Conservation (phyloP, 2,329 filamentous ascomycete species). For the Aspergillus flavus region DNA sequence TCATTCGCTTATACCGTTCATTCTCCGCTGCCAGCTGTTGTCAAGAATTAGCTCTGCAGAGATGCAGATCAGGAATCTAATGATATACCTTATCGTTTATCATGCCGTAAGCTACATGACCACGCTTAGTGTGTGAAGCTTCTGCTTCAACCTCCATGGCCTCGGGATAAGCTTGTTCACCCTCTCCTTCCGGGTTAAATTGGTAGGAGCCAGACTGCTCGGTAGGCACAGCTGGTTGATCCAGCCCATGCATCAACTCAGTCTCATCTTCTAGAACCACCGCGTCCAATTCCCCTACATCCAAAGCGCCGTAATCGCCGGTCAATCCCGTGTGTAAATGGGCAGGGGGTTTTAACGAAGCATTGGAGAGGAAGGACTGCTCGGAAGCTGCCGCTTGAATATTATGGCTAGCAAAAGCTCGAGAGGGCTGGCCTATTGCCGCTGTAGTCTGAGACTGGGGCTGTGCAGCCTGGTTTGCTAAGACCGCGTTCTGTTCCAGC, state of each 20-base stretch:
- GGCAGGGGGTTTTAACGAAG: constrained; percentile 30
- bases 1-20: constrained; percentile 42
- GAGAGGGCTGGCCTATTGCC: constrained; percentile 3
- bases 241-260: constrained; percentile 12
- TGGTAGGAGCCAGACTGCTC: constrained; percentile 9
- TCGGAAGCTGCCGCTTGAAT: constrained; percentile 3
- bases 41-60: constrained; percentile 13
- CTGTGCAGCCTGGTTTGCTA: constrained; percentile 42
- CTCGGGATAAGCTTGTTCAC: constrained; percentile 5
- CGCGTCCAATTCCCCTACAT: constrained; percentile 48
- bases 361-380: constrained; percentile 13
- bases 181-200: constrained; percentile 23
- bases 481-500: constrained; percentile 49
- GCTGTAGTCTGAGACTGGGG: constrained; percentile 11
- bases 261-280: constrained; percentile 44
- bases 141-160: constrained; percentile 23
- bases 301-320: constrained; percentile 45
- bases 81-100: constrained; percentile 31
- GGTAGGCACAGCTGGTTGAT: constrained; percentile 14
- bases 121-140: constrained; percentile 9
- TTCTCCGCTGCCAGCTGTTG: constrained; percentile 43
- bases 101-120: constrained; percentile 17
- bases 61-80: no score
- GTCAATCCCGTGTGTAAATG: constrained; percentile 39
- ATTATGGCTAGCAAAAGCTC: not conserved